phyloP scores from a whole-genome alignment of 768 basidiomycete species.

The Lactarius trivialis region DNA sequence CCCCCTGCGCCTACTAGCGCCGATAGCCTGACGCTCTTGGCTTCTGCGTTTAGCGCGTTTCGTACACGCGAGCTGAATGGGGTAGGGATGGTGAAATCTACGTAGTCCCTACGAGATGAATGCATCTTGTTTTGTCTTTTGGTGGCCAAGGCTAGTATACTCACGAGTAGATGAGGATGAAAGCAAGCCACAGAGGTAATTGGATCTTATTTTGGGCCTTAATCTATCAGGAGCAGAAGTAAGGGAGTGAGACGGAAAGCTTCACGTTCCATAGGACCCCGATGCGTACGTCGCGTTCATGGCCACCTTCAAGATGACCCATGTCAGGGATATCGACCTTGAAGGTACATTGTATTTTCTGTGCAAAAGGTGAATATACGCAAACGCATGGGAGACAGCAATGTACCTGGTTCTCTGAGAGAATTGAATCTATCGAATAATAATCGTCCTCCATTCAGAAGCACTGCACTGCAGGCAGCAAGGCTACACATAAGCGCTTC shows the following conservation, averaged over 20 bases:
- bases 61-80: slow-evolving; percentile 72
- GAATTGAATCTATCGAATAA: slow-evolving; percentile 84
- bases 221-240: slow-evolving; percentile 45
- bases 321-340: slow-evolving; percentile 77
- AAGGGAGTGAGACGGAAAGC: background rate
- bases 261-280: background rate
- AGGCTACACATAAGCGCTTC: no score
- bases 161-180: slow-evolving; percentile 77
- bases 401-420: slow-evolving; percentile 81
- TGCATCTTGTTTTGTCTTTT: background rate
- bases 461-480: no score
- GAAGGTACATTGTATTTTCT: slow-evolving; percentile 95
- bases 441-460: slow-evolving; percentile 80
- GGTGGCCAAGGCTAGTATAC: slow-evolving; percentile 19
- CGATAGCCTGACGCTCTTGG: slow-evolving; percentile 76
- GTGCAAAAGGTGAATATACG: background rate
- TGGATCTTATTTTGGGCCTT: slow-evolving; percentile 68
- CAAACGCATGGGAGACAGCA: background rate
- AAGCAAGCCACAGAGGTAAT: slow-evolving; percentile 87
- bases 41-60: slow-evolving; percentile 85
- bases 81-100: slow-evolving; percentile 77
- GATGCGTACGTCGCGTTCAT: slow-evolving; percentile 62
- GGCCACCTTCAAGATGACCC: slow-evolving; percentile 85
- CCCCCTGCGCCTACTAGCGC: slow-evolving; percentile 82
- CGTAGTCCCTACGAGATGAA: slow-evolving; percentile 66